A percentile compares a stretch with the other conserved stretches of the same genome.
phyloP scores from a whole-genome alignment of 1,284 basidiomycete species.

The Cutaneotrichosporon sp. region DNA sequence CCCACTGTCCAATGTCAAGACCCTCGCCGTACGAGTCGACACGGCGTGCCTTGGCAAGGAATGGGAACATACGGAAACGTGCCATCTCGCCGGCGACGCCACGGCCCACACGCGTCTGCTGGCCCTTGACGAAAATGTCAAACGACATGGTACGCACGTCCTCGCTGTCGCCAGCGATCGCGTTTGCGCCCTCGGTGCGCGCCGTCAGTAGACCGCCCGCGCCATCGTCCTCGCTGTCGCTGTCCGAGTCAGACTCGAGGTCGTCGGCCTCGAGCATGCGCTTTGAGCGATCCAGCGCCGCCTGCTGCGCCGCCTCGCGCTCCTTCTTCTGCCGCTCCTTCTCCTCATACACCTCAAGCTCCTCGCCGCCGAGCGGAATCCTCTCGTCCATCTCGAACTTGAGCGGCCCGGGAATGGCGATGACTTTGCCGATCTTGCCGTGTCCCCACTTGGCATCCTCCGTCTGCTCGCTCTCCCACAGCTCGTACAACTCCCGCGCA shows the following conservation, averaged over 20 bases:
- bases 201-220: conserved; percentile 64
- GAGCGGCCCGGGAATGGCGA: conserved; percentile 71
- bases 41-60: conserved; percentile 84
- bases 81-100: conserved; percentile 44
- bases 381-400: conserved; percentile 79
- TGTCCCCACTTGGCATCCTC: conserved; percentile 69
- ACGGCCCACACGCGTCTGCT: conserved; percentile 71
- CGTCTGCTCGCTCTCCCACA: conserved; percentile 68
- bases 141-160: conserved; percentile 64
- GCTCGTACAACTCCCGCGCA: conserved; percentile 73
- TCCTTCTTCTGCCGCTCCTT: conserved; percentile 79
- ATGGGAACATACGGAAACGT: conserved; percentile 94
- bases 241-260: conserved; percentile 62
- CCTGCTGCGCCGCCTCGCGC: conserved; percentile 81
- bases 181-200: conserved; percentile 38
- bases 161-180: conserved; percentile 49
- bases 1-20: conserved; percentile 89
- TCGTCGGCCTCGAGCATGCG: conserved; percentile 80
- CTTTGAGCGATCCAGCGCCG: conserved; percentile 75
- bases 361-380: conserved; percentile 78
- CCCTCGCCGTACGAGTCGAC: conserved; percentile 96
- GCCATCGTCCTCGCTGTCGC: conserved; percentile 66
- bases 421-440: conserved; percentile 79
- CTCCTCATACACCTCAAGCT: conserved; percentile 77
- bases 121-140: conserved; percentile 95